Evolutionary conservation across 2,329 filamentous ascomycete species (phyloP), one percentile per base, ranked within the genome.

Genomic region (Coniochaeta ligniaria): DNA sequence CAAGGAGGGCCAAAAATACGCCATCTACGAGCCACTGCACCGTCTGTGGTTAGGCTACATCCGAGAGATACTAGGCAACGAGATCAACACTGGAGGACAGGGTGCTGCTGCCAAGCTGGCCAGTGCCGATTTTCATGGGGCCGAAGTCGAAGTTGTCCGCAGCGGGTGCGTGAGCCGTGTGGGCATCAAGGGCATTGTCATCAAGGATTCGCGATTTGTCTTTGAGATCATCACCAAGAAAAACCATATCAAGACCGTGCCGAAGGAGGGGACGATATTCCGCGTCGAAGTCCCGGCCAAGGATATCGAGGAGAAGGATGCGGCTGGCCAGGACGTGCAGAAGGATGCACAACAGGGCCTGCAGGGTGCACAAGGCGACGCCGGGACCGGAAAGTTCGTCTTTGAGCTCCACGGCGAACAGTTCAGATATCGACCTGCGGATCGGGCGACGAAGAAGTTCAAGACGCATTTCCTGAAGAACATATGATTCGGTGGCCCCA

Each of bases 231-330:
- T 98, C 43, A 96, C 91, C 2, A 79, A 74, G 68, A 81, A 80
- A 66, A 82, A 93, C 74, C 78, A 82, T 65, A 69, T 95, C 50
- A 96, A 95, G 77, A 79, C 85, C 45, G 80, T 98, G 60, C 94
- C 95, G 3, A 99, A 99, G 72, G 92, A 96, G 71, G 88, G 92
- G 43, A 94, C 92, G 0, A 80, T 94, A 20, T 98, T 99, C 68
- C 83, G 86, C 22, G 85, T 98, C 65, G 81, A 85, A 64, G 79
- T 98, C 11, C 85, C 88, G 1, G 71, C 81, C 1, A 57, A 60
- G n/a, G 62, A 66, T 55, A 61, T 59, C 8, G 65, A 58, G 14
- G 69, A 67, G 7, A 63, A 65, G 9, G 63, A 64, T 7, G 65
- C 63, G 45, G 62, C 61, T 17, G 60, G 62, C 47, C 66, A 59